Evolutionary conservation across 306 rosid species (phyloP).

Genomic region (Prinsepia uniflora): DNA sequence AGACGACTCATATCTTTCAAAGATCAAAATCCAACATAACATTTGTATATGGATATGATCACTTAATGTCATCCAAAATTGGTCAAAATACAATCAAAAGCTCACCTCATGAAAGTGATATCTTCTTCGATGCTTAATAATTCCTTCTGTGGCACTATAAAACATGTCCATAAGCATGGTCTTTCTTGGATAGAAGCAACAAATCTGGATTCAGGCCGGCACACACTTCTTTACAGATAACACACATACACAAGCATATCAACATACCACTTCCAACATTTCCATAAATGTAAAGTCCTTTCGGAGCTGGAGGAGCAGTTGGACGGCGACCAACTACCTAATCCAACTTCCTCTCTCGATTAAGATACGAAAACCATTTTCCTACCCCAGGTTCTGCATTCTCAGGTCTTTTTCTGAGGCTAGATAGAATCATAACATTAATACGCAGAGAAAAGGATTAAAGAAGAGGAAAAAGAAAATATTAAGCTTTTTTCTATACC

Average conservation of each 20-base stretch:
- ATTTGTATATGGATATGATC: slow-evolving; percentile 19
- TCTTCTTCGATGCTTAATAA: slow-evolving; percentile 79
- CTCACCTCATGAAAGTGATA: slow-evolving; percentile 96
- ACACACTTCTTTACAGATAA: slow-evolving; percentile 18
- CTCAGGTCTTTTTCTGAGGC: slow-evolving; percentile 55
- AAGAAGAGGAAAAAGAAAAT: not conserved
- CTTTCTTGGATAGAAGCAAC: slow-evolving; percentile 56
- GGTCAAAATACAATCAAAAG: slow-evolving; percentile 19
- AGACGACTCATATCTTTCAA: slow-evolving; percentile 4
- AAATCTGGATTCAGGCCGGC: slow-evolving; percentile 21
- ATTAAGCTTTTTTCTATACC: slow-evolving; percentile 27
- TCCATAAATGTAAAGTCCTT: slow-evolving; percentile 91
- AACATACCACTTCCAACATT: slow-evolving; percentile 86
- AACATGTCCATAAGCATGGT: slow-evolving; percentile 99
- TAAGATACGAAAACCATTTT: slow-evolving; percentile 93
- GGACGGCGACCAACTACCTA: slow-evolving; percentile 71
- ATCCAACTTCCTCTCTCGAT: slow-evolving; percentile 87
- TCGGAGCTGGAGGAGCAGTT: slow-evolving; percentile 79
- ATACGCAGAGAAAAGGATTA: slow-evolving; percentile 5
- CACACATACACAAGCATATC: slow-evolving; percentile 12
- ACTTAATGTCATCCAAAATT: slow-evolving; percentile 1
- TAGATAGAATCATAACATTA: slow-evolving; percentile 19
- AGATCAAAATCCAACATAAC: not conserved
- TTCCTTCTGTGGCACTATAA: slow-evolving; percentile 72
- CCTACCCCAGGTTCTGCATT: slow-evolving; percentile 84